Percentiles rank a stretch among this genome's conserved stretches.
These are phyloP conservation scores for Colletotrichum lupini DNA, from an alignment of 2,329 filamentous ascomycete species.

Conservation along the genomic window DNA sequence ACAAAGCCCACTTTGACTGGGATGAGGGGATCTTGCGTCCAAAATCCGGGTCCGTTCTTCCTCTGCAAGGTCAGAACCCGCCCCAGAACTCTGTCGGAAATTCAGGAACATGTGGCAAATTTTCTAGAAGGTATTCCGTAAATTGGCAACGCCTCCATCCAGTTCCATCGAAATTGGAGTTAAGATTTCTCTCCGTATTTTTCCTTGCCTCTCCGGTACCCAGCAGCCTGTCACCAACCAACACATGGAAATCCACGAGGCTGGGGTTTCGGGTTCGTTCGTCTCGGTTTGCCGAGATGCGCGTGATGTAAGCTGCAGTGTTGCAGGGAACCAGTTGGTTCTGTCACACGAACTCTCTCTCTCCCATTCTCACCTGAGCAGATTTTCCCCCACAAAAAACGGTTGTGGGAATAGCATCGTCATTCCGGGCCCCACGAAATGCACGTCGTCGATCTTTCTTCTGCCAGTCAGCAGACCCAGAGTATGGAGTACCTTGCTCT, in stretches of 20 bases:
- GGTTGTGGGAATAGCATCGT: conserved; percentile 23
- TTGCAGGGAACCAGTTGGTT: not conserved
- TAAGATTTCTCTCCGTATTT: not conserved
- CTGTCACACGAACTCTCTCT: not conserved
- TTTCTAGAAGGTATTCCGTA: not conserved
- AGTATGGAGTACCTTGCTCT: not conserved
- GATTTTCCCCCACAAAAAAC: not conserved
- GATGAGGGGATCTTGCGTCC: conserved; percentile 19
- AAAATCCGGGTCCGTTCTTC: no score
- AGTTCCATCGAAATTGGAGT: conserved; percentile 17
- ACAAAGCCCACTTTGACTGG: not conserved
- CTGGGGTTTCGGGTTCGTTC: not conserved
- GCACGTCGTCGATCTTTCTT: not conserved
- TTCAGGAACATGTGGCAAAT: conserved; percentile 2
- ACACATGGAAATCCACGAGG: not conserved
- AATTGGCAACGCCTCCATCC: not conserved
- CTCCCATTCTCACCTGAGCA: not conserved
- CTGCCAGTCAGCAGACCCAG: conserved; percentile 8
- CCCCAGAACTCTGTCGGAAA: not conserved
- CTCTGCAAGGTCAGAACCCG: not conserved
- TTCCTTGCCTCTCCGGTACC: not conserved
- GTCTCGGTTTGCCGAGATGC: not conserved
- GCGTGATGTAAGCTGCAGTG: not conserved
- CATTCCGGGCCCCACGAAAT: conserved; percentile 10
- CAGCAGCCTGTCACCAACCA: conserved; percentile 5